Base-by-base conservation (phyloP, 805 yeast species). In the Sugiyamaella qingdaonensis region DNA sequence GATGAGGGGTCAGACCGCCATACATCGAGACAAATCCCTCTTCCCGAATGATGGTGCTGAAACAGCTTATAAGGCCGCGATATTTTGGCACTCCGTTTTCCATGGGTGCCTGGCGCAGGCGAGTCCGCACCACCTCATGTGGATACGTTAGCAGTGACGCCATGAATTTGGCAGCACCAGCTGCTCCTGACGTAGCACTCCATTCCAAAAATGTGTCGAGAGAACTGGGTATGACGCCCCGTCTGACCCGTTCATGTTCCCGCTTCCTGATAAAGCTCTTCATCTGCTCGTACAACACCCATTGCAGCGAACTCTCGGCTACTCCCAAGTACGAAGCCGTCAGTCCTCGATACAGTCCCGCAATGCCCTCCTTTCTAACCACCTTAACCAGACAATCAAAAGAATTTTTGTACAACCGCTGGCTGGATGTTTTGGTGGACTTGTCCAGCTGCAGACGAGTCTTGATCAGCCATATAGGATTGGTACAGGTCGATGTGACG, bases 211-310 rank as follows among this genome's bases (percentile, higher is more conserved):
- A 73, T 54, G 80, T 78, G 62, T 88, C 96, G 52, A 76, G 65
- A 2, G 79, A 73, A 2, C 78, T 63, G 4, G 68, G 53, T 69
- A 49, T 59, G 55, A 51, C 62, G 24, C 71, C 78, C 52, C 43
- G 67, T 59, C 57, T 64, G 50, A 61, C 65, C 58, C 70, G 68
- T 49, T 73, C 73, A 54, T 67, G 72, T 54, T 77, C 78, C 64
- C 84, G 76, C 60, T 73, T 75, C 58, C 72, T 70, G 46, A 94
- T 86, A 36, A 86, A 66, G 21, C 74, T 62, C 67, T 86, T 88
- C 97, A 94, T 91, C 68, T 89, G 96, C 70, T 94, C 99, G 65
- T 94, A 94, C 41, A 94, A 76, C 21, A 94, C 87, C 99, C 99
- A 94, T 69, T 94, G 99, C 52, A 94, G 71, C 0, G 97, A 88